Evolutionary conservation across 2,329 filamentous ascomycete species (phyloP).

Genomic region (Colletotrichum shisoi): DNA sequence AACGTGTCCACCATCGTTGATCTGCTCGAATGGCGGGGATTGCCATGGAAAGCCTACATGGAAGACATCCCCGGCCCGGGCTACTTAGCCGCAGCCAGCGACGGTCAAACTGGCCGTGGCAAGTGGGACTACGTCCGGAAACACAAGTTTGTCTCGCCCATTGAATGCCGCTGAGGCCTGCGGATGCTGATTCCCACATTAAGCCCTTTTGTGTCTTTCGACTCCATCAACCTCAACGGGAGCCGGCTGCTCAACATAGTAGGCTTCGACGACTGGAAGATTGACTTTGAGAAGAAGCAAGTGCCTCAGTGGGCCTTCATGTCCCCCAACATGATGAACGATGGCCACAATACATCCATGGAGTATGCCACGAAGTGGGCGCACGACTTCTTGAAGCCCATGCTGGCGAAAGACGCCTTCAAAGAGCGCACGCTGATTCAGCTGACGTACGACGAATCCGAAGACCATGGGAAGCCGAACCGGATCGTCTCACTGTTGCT

Average conservation of each 20-base stretch:
- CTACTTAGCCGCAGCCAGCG: constrained; percentile 55
- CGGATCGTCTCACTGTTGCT: constrained; percentile 63
- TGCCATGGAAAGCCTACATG: constrained; percentile 50
- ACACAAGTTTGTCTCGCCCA: constrained; percentile 38
- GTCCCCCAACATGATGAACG: constrained; percentile 70
- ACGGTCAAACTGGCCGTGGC: constrained; percentile 45
- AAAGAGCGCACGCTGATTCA: constrained; percentile 63
- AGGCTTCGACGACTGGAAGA: constrained; percentile 68
- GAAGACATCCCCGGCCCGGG: constrained; percentile 49
- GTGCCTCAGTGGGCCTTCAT: constrained; percentile 73
- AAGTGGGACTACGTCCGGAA: constrained; percentile 44
- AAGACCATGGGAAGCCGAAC: constrained; percentile 61
- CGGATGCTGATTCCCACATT: constrained; percentile 39
- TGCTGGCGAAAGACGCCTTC: constrained; percentile 60
- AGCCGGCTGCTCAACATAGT: constrained; percentile 66
- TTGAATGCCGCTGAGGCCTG: neutral
- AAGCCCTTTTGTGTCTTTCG: constrained; percentile 54
- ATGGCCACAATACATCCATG: constrained; percentile 68
- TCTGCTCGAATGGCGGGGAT: constrained; percentile 46
- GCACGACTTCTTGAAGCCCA: constrained; percentile 60
- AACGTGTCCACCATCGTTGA: constrained; percentile 50
- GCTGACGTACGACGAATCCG: constrained; percentile 67
- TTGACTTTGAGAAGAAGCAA: constrained; percentile 61
- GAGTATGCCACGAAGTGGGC: constrained; percentile 62
- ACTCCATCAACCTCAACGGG: constrained; percentile 52